phyloP scores from a whole-genome alignment of 768 basidiomycete genomes.

The Cyathus striatus region DNA sequence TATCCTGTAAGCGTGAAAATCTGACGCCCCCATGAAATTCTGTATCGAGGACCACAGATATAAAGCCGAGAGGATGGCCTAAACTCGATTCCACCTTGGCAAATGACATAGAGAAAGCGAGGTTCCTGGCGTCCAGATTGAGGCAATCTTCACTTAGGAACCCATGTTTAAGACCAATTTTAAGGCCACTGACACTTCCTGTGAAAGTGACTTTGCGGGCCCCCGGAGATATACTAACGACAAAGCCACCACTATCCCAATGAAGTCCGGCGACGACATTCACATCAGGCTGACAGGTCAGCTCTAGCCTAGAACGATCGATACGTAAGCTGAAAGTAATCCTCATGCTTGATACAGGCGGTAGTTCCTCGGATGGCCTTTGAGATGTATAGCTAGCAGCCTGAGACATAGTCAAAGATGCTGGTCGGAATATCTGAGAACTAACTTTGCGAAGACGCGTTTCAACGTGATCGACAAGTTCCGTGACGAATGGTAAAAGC shows the following conservation, averaged over 20 bases:
- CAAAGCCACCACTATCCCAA: conserved; percentile 94
- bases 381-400: conserved; percentile 10
- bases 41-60: conserved; percentile 82
- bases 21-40: conserved; percentile 75
- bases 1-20: conserved; percentile 85
- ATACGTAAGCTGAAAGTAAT: conserved; percentile 88
- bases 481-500: conserved; percentile 80
- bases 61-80: conserved; percentile 36
- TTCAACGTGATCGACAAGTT: conserved; percentile 68
- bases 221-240: conserved; percentile 72
- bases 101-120: conserved; percentile 73
- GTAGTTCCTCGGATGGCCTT: no score
- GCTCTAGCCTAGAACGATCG: conserved; percentile 79
- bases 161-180: conserved; percentile 77
- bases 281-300: conserved; percentile 88
- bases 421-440: conserved; percentile 16
- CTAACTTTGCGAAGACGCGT: conserved; percentile 56
- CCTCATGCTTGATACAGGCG: conserved; percentile 54
- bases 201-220: conserved; percentile 69
- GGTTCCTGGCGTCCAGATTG: conserved; percentile 74
- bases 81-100: conserved; percentile 38
- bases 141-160: conserved; percentile 82
- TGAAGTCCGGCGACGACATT: conserved; percentile 86
- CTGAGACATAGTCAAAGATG: conserved; percentile 7
- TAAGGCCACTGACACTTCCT: conserved; percentile 77